These are phyloP conservation scores for Candida ipomoeae DNA, from an alignment of 805 yeast species.

Conservation along the genomic window DNA sequence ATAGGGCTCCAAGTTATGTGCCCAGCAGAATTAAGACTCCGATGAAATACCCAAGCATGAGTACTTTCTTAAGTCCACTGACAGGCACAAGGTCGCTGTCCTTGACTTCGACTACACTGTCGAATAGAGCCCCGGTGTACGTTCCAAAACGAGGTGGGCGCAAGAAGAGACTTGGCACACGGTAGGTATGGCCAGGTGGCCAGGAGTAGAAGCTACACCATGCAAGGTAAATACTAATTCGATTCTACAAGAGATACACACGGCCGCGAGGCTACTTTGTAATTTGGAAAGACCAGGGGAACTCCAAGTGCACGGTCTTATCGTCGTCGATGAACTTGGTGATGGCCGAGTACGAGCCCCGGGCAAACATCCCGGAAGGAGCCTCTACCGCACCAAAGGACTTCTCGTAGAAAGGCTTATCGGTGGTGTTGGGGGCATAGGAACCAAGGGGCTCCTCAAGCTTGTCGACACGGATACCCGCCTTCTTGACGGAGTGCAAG, in stretches of 20 bases:
- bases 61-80: not conserved
- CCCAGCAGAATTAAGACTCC: not conserved
- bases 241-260: not conserved
- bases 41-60: not conserved
- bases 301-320: constrained; percentile 61
- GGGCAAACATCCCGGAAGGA: constrained; percentile 82
- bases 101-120: no score
- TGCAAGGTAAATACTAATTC: not conserved
- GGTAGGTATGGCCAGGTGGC: not conserved
- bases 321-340: constrained; percentile 89
- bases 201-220: not conserved
- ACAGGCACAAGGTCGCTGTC: no score
- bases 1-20: not conserved
- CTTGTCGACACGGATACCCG: constrained; percentile 84
- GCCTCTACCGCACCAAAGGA: constrained; percentile 66
- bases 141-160: constrained; percentile 24
- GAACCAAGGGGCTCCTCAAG: constrained; percentile 86
- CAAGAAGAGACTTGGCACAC: constrained; percentile 15
- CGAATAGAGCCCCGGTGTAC: constrained; percentile 31
- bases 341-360: constrained; percentile 79
- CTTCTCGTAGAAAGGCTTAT: constrained; percentile 70
- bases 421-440: constrained; percentile 82
- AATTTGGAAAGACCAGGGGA: constrained; percentile 85
- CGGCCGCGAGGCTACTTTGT: constrained; percentile 44
- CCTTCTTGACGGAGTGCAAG: constrained; percentile 77